Percentiles rank a stretch among this genome's conserved stretches.
These are phyloP conservation scores for Cyclostephanos tholiformis DNA, from an alignment of 108 stramenopile genomes.

Conservation along the genomic window DNA sequence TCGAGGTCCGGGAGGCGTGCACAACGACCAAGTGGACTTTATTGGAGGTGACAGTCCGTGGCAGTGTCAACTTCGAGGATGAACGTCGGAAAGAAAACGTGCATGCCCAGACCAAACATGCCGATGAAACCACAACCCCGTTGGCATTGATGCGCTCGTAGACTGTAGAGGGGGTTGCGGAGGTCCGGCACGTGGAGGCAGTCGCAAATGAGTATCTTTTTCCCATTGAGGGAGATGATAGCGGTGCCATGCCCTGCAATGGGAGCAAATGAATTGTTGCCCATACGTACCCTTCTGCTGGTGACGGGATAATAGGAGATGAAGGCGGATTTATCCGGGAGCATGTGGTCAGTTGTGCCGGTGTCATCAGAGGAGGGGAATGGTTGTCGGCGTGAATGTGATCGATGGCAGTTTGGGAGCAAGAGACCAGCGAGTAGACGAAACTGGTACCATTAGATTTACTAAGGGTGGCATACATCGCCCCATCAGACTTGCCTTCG, in stretches of 20 bases:
- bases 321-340: constrained; percentile 15
- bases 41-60: constrained; percentile 7
- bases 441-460: too few relatives aligned
- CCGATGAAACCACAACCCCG: constrained; percentile 19
- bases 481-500: too few relatives aligned
- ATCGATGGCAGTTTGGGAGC: too few relatives aligned
- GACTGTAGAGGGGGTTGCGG: constrained; percentile 12
- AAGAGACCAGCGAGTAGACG: too few relatives aligned
- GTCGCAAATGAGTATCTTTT: constrained; percentile 12
- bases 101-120: background rate
- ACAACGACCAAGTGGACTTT: constrained; percentile 6
- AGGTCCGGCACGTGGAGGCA: constrained; percentile 27
- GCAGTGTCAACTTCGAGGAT: constrained; percentile 7
- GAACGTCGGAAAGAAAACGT: constrained; percentile 19
- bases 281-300: background rate
- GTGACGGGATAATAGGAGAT: constrained; percentile 8
- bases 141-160: background rate
- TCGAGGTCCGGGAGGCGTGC: background rate
- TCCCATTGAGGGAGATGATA: constrained; percentile 10
- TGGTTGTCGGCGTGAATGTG: background rate
- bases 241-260: constrained; percentile 6
- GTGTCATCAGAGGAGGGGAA: constrained; percentile 1
- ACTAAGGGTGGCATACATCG: too few relatives aligned
- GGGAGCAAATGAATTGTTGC: background rate
- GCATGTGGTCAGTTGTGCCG: constrained; percentile 26